Conservation (phyloP, 2,329 filamentous ascomycete species). For the Paraconiothyrium brasiliense region DNA sequence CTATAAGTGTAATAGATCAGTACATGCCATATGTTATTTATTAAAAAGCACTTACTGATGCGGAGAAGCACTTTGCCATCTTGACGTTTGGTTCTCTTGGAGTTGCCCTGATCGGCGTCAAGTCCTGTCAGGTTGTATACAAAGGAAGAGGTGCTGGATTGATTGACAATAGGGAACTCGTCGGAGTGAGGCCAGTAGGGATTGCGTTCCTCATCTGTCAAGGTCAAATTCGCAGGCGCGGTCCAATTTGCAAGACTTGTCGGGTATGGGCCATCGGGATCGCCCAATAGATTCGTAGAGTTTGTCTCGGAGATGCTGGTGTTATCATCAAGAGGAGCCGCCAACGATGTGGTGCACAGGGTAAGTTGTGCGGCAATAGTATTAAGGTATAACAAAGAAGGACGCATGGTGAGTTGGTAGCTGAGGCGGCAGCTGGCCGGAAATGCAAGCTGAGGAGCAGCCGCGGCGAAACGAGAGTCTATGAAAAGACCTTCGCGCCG, state of each 20-base stretch:
- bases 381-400: not conserved
- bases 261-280: too few relatives aligned
- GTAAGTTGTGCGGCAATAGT: not conserved
- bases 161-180: not conserved
- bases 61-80: not conserved
- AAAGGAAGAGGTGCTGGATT: not conserved
- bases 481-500: too few relatives aligned
- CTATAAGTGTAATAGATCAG: not conserved
- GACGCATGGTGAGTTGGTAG: not conserved
- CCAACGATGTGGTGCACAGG: too few relatives aligned
- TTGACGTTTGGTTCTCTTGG: not conserved
- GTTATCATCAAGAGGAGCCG: not conserved
- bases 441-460: not conserved
- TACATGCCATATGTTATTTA: not conserved
- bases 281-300: too few relatives aligned
- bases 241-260: not conserved
- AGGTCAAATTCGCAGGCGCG: not conserved
- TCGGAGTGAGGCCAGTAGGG: not conserved
- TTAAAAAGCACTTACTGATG: not conserved
- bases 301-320: not conserved
- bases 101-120: not conserved
- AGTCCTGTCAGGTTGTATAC: not conserved
- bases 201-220: not conserved
- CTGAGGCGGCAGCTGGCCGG: not conserved
- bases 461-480: not conserved